Evolutionary conservation across 2,329 filamentous ascomycete species (phyloP).

Genomic region (Geoglossum cookeanum): DNA sequence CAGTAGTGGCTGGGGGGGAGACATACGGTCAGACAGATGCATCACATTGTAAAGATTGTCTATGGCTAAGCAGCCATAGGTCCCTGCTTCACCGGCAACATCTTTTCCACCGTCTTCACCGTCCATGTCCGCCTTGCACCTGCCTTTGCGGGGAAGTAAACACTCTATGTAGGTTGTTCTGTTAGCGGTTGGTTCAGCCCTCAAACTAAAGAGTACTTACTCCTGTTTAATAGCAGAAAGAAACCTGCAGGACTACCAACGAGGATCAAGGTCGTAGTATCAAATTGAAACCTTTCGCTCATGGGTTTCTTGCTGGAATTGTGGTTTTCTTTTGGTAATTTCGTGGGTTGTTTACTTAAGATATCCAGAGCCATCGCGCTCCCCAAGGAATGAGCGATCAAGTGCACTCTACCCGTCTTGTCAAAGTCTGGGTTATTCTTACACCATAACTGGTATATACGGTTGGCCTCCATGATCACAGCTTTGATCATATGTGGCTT

Average conservation of each 20-base stretch:
- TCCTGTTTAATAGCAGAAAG: slow-evolving; percentile 69
- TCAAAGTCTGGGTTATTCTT: slow-evolving; percentile 78
- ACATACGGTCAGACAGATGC: slow-evolving; percentile 42
- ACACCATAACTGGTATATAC: slow-evolving; percentile 92
- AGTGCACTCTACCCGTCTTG: slow-evolving; percentile 63
- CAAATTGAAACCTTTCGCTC: slow-evolving; percentile 61
- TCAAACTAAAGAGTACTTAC: slow-evolving; percentile 11
- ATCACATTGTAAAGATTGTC: slow-evolving; percentile 96
- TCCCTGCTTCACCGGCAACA: slow-evolving; percentile 60
- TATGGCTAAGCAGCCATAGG: slow-evolving; percentile 77
- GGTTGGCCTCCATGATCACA: slow-evolving; percentile 75
- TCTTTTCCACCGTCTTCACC: slow-evolving; percentile 36
- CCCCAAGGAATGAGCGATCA: slow-evolving; percentile 84
- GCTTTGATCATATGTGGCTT: slow-evolving; percentile 89
- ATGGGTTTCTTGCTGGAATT: slow-evolving; percentile 21
- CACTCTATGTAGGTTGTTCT: slow-evolving; percentile 21
- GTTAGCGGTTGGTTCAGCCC: neutral
- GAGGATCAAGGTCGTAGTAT: slow-evolving; percentile 76
- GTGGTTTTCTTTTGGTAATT: slow-evolving; percentile 22
- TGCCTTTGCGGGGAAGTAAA: slow-evolving; percentile 57
- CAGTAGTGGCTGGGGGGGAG: slow-evolving; percentile 21
- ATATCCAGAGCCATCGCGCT: slow-evolving; percentile 91
- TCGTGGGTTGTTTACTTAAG: slow-evolving; percentile 70
- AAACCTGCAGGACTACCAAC: slow-evolving; percentile 83
- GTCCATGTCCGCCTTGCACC: slow-evolving; percentile 57